Evolutionary conservation across 805 yeast genomes (phyloP), one percentile per base, ranked within the genome.

Genomic region (Blastobotrys chiropterorum): DNA sequence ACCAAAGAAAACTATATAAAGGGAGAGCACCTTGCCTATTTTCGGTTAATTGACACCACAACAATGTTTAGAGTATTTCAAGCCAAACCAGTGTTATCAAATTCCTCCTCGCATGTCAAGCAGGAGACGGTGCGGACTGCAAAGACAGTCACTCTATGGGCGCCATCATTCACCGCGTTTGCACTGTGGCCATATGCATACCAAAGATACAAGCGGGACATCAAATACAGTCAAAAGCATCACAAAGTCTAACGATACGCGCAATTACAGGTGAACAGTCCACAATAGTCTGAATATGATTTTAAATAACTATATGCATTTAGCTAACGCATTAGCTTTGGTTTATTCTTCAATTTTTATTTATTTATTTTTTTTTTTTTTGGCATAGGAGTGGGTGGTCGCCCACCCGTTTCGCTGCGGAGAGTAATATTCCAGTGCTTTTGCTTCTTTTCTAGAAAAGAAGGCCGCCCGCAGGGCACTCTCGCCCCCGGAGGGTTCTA

Each of bases 201-300:
- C 38, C 17, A 44, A 13, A 17, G 2, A 14, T 44, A 44, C 20
- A 16, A 44, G 14, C 14, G 31, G 17, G 16, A 44, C n/a, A 15
- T 44, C 13, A 14, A 14, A 16, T 44, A 44, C 47, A 22, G 21
- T 44, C 47, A 38, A 44, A 44, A 44, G 47, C 26, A 44, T 34
- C 47, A 44, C 47, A 44, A 26, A 19, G 47, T 44, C 19, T 44
- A 44, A 44, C 34, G 34, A 26, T 26, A 26, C 34, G 11, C 34
- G 34, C 11, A 26, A n/a, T n/a, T n/a, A n/a, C n/a, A n/a, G n/a
- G n/a, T n/a, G n/a, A n/a, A n/a, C n/a, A n/a, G n/a, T n/a, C n/a
- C n/a, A n/a, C n/a, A n/a, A n/a, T n/a, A n/a, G n/a, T n/a, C n/a
- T n/a, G n/a, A n/a, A n/a, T n/a, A n/a, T n/a, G n/a, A n/a, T n/a